Evolutionary conservation across 129 eudicot species (phyloP).

Genomic region (sunflower (Helianthus annuus)): DNA sequence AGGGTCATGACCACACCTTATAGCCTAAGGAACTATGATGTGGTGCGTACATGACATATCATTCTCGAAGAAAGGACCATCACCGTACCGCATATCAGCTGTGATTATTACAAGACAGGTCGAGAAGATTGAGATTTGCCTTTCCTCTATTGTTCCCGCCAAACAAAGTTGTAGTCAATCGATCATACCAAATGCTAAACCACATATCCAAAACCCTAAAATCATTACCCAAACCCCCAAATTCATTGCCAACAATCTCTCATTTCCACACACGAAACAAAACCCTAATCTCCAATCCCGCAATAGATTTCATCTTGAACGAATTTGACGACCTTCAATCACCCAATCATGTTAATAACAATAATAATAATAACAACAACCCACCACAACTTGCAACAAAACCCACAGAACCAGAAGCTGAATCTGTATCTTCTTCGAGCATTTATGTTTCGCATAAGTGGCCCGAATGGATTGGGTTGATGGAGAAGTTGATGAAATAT

Average conservation of each 20-base stretch:
- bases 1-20: no score
- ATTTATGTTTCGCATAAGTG: conserved; percentile 49
- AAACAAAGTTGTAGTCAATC: not conserved
- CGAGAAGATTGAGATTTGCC: no score
- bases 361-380: conserved; percentile 2
- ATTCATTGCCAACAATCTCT: conserved; percentile 20
- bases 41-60: no score
- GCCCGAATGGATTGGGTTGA: conserved; percentile 79
- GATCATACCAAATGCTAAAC: conserved; percentile 35
- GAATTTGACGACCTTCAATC: conserved; percentile 35
- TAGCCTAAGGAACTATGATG: no score
- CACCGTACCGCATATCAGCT: no score
- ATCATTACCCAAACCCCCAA: conserved; percentile 31
- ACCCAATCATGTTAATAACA: conserved; percentile 3
- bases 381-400: conserved; percentile 18
- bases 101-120: no score
- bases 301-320: conserved; percentile 52
- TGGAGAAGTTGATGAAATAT: conserved; percentile 48
- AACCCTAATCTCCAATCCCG: conserved; percentile 41
- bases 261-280: conserved; percentile 34
- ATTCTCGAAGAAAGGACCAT: no score
- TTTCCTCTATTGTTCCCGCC: conserved; percentile 28
- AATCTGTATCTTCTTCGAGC: not conserved
- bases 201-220: conserved; percentile 29
- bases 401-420: not conserved